Conservation (phyloP, 108 stramenopile species). For the Cylindrotheca closterium region DNA sequence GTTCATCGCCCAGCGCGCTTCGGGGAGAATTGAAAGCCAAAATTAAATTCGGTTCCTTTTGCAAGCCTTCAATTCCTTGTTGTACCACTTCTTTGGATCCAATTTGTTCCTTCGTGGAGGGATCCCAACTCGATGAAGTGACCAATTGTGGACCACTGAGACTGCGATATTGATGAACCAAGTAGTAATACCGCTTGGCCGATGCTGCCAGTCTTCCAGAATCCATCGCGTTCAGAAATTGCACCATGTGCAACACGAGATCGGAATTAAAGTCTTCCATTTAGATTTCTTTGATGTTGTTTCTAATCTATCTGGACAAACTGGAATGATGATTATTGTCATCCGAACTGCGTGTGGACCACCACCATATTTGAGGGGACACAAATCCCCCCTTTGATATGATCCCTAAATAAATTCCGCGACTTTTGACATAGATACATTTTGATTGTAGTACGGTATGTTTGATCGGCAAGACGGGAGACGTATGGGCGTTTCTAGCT, state of each 20-base stretch:
- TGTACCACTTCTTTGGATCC: constrained; percentile 4
- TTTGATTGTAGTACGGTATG: no score
- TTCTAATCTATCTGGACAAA: no score
- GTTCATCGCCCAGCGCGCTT: constrained; percentile 1
- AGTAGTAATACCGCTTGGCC: constrained; percentile 42
- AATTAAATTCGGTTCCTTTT: constrained; percentile 36
- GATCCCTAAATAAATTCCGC: no score
- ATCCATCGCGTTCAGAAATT: constrained; percentile 40
- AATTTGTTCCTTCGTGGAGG: constrained; percentile 4
- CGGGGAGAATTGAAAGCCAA: constrained; percentile 26
- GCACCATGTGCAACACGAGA: constrained; percentile 38
- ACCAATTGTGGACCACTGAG: constrained; percentile 38
- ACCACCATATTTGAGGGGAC: no score
- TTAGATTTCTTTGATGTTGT: neutral
- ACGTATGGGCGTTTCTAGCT: no score
- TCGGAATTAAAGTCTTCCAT: constrained; percentile 34
- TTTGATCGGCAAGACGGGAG: no score
- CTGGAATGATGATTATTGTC: no score
- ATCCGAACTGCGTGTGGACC: no score
- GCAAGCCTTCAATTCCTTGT: constrained; percentile 20
- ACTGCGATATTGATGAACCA: constrained; percentile 35
- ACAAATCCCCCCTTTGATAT: no score
- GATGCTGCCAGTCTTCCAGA: constrained; percentile 13
- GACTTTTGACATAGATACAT: no score
- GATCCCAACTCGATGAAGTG: constrained; percentile 20